Percentiles rank a stretch among this genome's conserved stretches.
phyloP scores from a whole-genome alignment of 176 grass and related monocot species.

The Ampelocalamus luodianensis region DNA sequence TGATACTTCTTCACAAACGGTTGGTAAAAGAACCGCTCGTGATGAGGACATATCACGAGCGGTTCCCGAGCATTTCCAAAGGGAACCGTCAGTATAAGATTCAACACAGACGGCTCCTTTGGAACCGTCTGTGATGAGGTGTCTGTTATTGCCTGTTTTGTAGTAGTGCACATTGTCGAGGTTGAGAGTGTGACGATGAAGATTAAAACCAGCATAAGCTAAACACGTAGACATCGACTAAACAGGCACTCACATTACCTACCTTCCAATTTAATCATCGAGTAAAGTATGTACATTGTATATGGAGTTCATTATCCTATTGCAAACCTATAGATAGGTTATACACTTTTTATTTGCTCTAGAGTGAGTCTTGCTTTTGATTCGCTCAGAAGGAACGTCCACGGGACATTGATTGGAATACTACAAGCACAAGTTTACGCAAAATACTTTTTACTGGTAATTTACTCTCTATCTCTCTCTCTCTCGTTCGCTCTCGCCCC shows the following conservation, averaged over 20 bases:
- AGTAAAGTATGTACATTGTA: not conserved
- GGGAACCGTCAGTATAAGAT: no score
- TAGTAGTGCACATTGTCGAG: not conserved
- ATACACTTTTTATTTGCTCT: not conserved
- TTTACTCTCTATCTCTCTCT: no score
- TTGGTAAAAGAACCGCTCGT: no score
- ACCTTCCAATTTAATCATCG: slow-evolving; percentile 40
- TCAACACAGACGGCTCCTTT: no score
- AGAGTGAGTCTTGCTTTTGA: slow-evolving; percentile 22
- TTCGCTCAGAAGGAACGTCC: slow-evolving; percentile 40
- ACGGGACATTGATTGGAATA: not conserved
- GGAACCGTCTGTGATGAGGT: no score
- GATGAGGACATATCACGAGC: no score
- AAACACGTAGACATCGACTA: slow-evolving; percentile 23
- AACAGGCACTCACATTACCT: not conserved
- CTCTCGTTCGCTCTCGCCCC: no score
- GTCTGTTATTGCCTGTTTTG: no score
- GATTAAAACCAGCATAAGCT: slow-evolving; percentile 3
- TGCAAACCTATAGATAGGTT: not conserved
- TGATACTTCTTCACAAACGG: no score
- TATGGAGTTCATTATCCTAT: not conserved
- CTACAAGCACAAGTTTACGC: no score
- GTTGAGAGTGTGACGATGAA: not conserved
- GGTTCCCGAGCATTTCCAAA: no score
- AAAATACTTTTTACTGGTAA: no score